Base-by-base conservation (phyloP, 495 filamentous ascomycete genomes). In the Chaetomidium leptoderma region DNA sequence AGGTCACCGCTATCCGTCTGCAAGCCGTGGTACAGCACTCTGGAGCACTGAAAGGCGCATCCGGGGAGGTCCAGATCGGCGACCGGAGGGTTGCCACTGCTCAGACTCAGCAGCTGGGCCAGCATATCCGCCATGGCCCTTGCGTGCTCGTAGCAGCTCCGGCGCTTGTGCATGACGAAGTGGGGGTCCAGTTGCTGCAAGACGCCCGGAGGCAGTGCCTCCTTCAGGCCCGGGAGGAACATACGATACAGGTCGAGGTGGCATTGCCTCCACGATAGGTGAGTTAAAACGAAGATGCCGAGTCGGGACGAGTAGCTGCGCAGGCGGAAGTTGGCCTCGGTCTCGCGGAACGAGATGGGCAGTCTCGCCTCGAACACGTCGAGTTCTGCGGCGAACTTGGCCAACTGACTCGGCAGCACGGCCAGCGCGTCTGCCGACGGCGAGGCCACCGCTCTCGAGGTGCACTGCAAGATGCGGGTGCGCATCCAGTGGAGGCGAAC, bases 201-300 rank as follows among this genome's bases (percentile, higher is more conserved):
- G 14, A 60, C 64, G 0, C 59, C 59, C 10, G 65, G 68, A 9
- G 74, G 65, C 5, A 79, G 66, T 1, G 74, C 71, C 27, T 78
- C 77, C 24, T 71, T 69, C 17, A 80, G 64, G 2, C 75, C 74
- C 0, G 64, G 61, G n/a, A 79, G 59, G 27, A 74, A 74, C 14
- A 79, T 63, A 11, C 77, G 72, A 58, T 74, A 79, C 4, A 80
- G 66, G 58, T 80, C 77, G 33, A 77, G 72, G 40, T 79, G 68
- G 48, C 77, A 80, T 47, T 78, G 77, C 27, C 74, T 58, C 76
- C 77, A 79, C 73, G 70, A 74, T 4, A 79, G 68, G 47, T 80
- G 77, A 14, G 78, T 77, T 75, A 77, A 78, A 58, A 80, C 63
- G 46, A 75, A 78, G 40, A 79, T 73, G 32, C 74, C 73, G 7